Percentiles rank a stretch among this genome's conserved stretches.
Conservation (phyloP, 2,329 filamentous ascomycete species). For the Diaporthe batatas region DNA sequence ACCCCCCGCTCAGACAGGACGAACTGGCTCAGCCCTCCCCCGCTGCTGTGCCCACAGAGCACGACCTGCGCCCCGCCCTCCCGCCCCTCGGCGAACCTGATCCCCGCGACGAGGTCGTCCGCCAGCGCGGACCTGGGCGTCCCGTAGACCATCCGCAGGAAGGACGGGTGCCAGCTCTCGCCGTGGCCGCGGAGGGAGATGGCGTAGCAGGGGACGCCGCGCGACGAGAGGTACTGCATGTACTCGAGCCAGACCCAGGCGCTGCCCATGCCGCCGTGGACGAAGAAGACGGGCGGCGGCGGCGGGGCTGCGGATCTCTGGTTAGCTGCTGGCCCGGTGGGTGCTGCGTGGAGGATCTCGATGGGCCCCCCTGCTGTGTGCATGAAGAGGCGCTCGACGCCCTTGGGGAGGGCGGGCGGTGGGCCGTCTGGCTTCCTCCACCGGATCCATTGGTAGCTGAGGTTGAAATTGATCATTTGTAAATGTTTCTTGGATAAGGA, state of each 20-base stretch:
- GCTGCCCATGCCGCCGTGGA: conserved; percentile 67
- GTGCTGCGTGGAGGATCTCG: conserved; percentile 62
- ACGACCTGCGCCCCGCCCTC: conserved; percentile 52
- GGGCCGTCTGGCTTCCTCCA: conserved; percentile 48
- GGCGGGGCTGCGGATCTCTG: conserved; percentile 42
- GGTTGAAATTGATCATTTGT: conserved; percentile 46
- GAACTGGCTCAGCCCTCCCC: conserved; percentile 64
- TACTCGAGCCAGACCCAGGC: conserved; percentile 67
- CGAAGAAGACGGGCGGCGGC: conserved; percentile 61
- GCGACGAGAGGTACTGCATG: conserved; percentile 60
- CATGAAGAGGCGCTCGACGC: conserved; percentile 60
- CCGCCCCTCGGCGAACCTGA: conserved; percentile 54
- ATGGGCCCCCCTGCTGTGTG: conserved; percentile 59
- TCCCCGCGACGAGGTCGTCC: conserved; percentile 59
- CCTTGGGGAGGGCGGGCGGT: conserved; percentile 52
- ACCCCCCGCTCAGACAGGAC: conserved; percentile 57
- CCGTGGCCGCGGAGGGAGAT: conserved; percentile 67
- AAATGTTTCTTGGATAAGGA: no score
- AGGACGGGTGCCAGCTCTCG: conserved; percentile 64
- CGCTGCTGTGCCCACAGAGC: conserved; percentile 65
- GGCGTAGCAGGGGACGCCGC: conserved; percentile 64
- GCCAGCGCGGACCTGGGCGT: conserved; percentile 58
- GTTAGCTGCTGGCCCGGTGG: conserved; percentile 45
- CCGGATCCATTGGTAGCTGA: conserved; percentile 51
- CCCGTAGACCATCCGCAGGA: conserved; percentile 61